Evolutionary conservation across 257 asterid species (phyloP).

Genomic region (Coffea eugenioides): DNA sequence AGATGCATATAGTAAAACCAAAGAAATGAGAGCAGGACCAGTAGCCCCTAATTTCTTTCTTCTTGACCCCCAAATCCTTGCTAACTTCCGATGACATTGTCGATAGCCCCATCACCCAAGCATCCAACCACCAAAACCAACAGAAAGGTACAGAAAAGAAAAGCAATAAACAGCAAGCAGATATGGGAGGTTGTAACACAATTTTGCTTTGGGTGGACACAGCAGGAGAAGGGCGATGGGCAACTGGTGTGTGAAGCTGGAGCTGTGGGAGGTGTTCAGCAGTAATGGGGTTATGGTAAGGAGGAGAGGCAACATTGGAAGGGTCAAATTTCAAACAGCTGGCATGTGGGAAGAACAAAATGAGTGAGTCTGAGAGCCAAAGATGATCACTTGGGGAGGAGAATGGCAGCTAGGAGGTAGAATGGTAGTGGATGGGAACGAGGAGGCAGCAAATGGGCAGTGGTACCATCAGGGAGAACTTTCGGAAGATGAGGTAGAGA

Average conservation of each 20-base stretch:
- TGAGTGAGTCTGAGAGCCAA: no score
- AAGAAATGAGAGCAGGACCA: neutral
- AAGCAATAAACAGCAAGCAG: neutral
- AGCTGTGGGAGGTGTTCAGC: no score
- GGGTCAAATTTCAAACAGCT: no score
- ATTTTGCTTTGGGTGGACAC: neutral
- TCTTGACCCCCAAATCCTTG: neutral
- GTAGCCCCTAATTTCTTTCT: neutral
- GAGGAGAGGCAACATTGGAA: no score
- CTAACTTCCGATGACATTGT: neutral
- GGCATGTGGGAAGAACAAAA: no score
- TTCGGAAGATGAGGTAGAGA: neutral
- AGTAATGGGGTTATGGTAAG: no score
- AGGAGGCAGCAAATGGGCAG: neutral
- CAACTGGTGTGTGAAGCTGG: no score
- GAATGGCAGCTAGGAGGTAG: no score
- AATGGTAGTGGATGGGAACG: no score
- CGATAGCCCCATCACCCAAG: neutral
- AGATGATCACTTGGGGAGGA: no score
- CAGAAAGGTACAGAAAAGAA: neutral
- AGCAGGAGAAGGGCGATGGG: neutral
- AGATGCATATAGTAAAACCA: no score
- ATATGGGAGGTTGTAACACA: neutral
- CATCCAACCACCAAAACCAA: neutral
- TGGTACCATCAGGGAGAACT: neutral